Evolutionary conservation across 805 yeast species (phyloP), one percentile per base, ranked within the genome.

Genomic region (Yarrowia sp.): DNA sequence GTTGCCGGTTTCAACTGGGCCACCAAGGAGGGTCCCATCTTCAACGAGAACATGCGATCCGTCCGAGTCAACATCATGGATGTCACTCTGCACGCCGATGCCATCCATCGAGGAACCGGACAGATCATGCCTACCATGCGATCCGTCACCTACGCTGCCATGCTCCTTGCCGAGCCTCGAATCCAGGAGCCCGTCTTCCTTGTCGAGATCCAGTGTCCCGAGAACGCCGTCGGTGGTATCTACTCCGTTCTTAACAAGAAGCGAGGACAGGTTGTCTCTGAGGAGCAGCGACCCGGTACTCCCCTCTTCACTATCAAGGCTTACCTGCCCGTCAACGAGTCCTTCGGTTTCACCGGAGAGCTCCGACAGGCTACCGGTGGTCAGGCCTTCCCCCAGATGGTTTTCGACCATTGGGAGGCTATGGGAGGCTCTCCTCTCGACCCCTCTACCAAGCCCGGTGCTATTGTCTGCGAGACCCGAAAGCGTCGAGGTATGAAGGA

Each of bases 1-100:
- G 97, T 92, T 78, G 95, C 99, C 80, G 98, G 97, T 80, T 93
- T 93, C 98, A 98, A 93, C 86, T 95, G 98, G 98, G 98, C 98
- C 83, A 86, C 98, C 78, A 92, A 90, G 86, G 98, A 95, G 83
- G 99, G 99, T 86, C 99, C 99, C 80, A 83, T 93, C 80, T 85
- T 95, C 78, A 97, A 96, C 85, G 98, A 95, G 87, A 84, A 83
- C 81, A 83, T 92, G 84, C 92, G 99, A 87, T 90, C 96, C 76
- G 86, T 92, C 77, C 92, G 98, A 85, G 84, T 91, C 82, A 93
- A 93, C 96, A 89, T 93, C 78, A 86, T 93, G 84, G 99, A 93
- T 88, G 99, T 93, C 78, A 92, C 97, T 74, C 86, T 93, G 82
- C 99, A 93, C 84, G 97, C 98, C 79, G 99, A 93, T 90, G 97